These are phyloP conservation scores for Chimonanthus praecox DNA, from an alignment of 164 flowering plant genomes.

Conservation along the genomic window DNA sequence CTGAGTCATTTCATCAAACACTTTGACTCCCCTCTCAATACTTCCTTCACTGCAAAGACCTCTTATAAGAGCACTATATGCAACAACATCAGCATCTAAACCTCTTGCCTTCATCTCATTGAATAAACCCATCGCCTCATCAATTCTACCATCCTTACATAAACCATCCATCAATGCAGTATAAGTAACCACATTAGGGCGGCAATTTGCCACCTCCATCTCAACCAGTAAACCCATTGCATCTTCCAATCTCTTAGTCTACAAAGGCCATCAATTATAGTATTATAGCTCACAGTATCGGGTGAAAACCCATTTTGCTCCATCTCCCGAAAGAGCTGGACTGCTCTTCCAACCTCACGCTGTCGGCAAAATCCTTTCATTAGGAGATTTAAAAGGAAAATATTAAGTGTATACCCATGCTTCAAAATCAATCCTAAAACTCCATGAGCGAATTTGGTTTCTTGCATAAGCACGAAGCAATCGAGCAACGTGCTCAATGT, in stretches of 20 bases:
- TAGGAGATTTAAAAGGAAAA: conserved; percentile 35
- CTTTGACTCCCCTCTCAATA: conserved; percentile 21
- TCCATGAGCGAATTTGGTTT: conserved; percentile 37
- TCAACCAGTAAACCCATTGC: conserved; percentile 34
- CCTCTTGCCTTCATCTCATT: conserved; percentile 51
- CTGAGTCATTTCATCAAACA: conserved; percentile 39
- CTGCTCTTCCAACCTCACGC: conserved; percentile 33
- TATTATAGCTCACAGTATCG: conserved; percentile 48
- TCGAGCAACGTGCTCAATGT: conserved; percentile 41
- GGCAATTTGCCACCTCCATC: conserved; percentile 36
- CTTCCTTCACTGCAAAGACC: conserved; percentile 44
- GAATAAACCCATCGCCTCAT: conserved; percentile 40
- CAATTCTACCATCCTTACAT: conserved; percentile 44
- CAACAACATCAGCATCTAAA: conserved; percentile 34
- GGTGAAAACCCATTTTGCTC: conserved; percentile 22
- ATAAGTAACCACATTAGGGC: conserved; percentile 41
- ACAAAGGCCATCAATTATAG: conserved; percentile 52
- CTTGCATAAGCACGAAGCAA: conserved; percentile 32
- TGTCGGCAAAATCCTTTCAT: conserved; percentile 50
- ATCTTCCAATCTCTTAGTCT: conserved; percentile 37
- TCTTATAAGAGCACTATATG: conserved; percentile 39
- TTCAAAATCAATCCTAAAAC: conserved; percentile 50
- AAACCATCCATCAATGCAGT: conserved; percentile 43
- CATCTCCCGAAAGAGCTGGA: conserved; percentile 35
- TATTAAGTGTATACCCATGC: conserved; percentile 41